Base-by-base conservation (phyloP, 1,139 yeast species). In the Yamadazyma atmosphaerica region DNA sequence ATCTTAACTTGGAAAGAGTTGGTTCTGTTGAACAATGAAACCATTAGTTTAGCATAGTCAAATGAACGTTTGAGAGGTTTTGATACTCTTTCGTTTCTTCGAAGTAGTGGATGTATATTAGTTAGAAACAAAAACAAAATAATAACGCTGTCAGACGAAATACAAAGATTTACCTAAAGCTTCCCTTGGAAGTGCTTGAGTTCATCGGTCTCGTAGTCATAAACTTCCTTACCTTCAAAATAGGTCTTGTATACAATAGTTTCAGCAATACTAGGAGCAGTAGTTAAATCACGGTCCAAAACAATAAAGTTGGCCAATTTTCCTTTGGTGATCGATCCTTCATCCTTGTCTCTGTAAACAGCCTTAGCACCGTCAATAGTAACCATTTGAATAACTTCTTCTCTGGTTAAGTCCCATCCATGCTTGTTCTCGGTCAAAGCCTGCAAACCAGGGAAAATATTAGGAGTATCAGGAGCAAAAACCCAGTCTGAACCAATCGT, bases 31-130 rank as follows among this genome's bases (percentile, higher is more conserved):
- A 61, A 56, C 38, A 59, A 61, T 12, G 55, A 56, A 11, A 60
- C 69, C 1, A 55, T 66, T n/a, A 64, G 70, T 46, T 51, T 66
- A 39, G 71, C 71, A 3, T 50, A 36, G 31, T 14, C 22, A 6
- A 19, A 12, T 23, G 7, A 12, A 9, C 26, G 12, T 23, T 23
- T 11, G 7, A 11, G 7, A 23, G 11, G 26, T 23, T 7, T 9
- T 6, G 8, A 23, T 14, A 26, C 29, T 12, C 14, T 13, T n/a
- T n/a, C n/a, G n/a, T n/a, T n/a, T n/a, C n/a, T n/a, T n/a, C n/a
- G n/a, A n/a, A n/a, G n/a, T n/a, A n/a, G n/a, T n/a, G n/a, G n/a
- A n/a, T n/a, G n/a, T n/a, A n/a, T n/a, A n/a, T n/a, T n/a, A n/a
- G n/a, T n/a, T n/a, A n/a, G n/a, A n/a, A 23, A 23, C 26, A 23